Base-by-base conservation (phyloP, 352 stramenopile genomes). In the Globisporangium carolinianum region DNA sequence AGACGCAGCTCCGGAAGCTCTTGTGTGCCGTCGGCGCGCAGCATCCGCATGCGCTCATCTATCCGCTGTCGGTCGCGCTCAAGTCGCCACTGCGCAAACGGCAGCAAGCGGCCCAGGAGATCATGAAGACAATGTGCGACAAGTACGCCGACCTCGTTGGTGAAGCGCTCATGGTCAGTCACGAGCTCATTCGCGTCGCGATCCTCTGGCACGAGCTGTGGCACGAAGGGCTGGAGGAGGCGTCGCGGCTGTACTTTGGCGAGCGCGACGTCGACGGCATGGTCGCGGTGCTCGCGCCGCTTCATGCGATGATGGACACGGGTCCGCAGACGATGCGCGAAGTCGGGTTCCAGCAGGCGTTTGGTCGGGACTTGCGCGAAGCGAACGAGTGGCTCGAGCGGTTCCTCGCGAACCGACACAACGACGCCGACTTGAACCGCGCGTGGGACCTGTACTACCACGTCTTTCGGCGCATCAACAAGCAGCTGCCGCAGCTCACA, bases 161-260 rank as follows among this genome's bases (percentile, higher is more conserved):
- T 52, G 94, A 99, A 63, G 81, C 78, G 10, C 59, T 92, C 56
- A 69, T 94, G 10, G 97, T 99, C n/a, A 98, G 89, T 52, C 87
- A 88, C 1, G 97, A 99, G 65, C 80, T 99, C 5, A 99, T 99
- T 59, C 89, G 96, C 12, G 96, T 99, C 10, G 96, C 97, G 18
- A 98, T 99, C 64, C 71, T 99, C 49, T 99, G 97, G 97, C 83
- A 98, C 58, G 97, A 99, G 68, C 89, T 97, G 66, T 99, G 97
- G 97, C 96, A 98, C 56, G 94, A 98, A 74, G 95, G 91, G 0
- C 78, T 99, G 1, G 97, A 99, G 64, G 94, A 99, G 70, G 97
- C 97, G 6, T 98, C 88, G 36, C 77, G 95, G 5, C 66, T 98
- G 47, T 96, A 98, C 73, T 99, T 99, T 74, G 94, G 86, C 14